Base-by-base conservation (phyloP, 352 stramenopile genomes). In the Globisporangium spinosum region DNA sequence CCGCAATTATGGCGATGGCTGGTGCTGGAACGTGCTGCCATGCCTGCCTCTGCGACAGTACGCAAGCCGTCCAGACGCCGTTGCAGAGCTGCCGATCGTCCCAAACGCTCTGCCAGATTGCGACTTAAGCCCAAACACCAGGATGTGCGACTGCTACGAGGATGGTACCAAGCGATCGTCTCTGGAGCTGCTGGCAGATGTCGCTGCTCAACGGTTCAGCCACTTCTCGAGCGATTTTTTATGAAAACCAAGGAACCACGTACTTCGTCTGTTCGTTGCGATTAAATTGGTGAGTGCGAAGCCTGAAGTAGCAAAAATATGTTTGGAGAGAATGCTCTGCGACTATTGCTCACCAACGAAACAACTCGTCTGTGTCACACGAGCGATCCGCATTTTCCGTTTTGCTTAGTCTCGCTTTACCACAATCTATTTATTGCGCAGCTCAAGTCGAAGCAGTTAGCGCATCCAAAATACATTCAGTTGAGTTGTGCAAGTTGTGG, bases 161-260 rank as follows among this genome's bases (percentile, higher is more conserved):
- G 27, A 25, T n/a, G 29, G 5, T 12, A 12, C 13, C 62, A 27
- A 45, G 53, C 3, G 17, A 5, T 62, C 63, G 22, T 43, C 63
- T 13, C 63, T 68, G 1, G 54, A 63, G 27, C 54, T 68, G 3
- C 54, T 68, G 1, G 63, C 63, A 3, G 35, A 38, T 10, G 63
- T 63, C 40, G 63, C 63, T 15, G 63, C 35, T n/a, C 8, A 68
- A 4, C 38, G 57, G 69, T 13, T 57, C 12, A 40, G 15, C n/a
- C 5, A 22, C 9, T 29, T 12, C 23, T n/a, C 25, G 6, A 34
- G 12, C 8, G 23, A n/a, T 12, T 35, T 17, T 35, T 3, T 34
- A 23, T 58, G 53, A 58, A 22, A 22, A n/a, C 40, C 13, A 22
- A 17, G 40, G 40, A 49, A 15, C 17, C 15, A 49, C 40, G 15